Evolutionary conservation across 345 rosid species (phyloP).

Genomic region (Alliaria petiolata): DNA sequence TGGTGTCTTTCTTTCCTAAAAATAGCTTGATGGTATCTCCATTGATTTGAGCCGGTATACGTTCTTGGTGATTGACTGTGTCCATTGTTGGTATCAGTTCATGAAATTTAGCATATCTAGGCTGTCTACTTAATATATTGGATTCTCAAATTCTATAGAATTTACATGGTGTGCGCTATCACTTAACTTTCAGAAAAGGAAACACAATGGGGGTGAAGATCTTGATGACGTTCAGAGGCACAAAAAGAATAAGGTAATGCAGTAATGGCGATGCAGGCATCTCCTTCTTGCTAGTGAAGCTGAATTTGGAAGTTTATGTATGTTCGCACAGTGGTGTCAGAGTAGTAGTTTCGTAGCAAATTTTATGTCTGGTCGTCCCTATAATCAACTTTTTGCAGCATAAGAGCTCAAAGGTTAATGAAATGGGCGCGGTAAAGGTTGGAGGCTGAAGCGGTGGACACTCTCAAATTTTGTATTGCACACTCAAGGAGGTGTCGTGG

Average conservation of each 20-base stretch:
- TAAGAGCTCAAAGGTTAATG: conserved; percentile 74
- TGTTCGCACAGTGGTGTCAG: neutral
- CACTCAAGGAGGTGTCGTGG: conserved; percentile 30
- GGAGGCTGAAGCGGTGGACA: conserved; percentile 49
- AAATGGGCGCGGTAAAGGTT: conserved; percentile 57
- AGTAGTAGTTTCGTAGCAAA: neutral
- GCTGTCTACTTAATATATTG: neutral
- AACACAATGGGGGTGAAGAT: conserved; percentile 75
- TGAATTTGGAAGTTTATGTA: neutral
- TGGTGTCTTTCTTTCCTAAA: neutral
- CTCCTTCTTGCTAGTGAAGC: neutral
- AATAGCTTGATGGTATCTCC: neutral
- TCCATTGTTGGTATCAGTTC: neutral
- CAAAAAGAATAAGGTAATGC: conserved; percentile 85
- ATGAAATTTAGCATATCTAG: neutral
- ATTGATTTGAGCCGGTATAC: neutral
- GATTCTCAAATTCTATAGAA: neutral
- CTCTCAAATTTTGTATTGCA: neutral
- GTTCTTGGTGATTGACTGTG: neutral
- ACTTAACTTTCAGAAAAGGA: conserved; percentile 70
- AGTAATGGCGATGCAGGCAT: neutral
- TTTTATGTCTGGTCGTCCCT: neutral
- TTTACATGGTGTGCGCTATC: neutral
- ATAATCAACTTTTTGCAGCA: conserved; percentile 22
- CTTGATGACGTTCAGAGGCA: conserved; percentile 64